Evolutionary conservation across 2,329 filamentous ascomycete species (phyloP).

Genomic region (Beauveria asiatica): DNA sequence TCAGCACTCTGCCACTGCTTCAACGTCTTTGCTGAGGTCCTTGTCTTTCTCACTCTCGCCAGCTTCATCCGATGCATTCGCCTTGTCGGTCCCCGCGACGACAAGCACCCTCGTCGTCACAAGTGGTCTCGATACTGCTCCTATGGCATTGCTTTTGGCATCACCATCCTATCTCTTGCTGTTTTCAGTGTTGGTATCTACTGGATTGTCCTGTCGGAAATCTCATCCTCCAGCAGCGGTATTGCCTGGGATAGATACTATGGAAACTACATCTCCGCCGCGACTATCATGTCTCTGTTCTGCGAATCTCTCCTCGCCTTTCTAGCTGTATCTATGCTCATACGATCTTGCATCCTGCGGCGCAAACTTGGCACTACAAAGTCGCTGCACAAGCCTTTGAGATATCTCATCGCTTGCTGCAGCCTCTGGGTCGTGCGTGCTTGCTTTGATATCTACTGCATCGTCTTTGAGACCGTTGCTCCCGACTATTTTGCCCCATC

Average conservation of each 20-base stretch:
- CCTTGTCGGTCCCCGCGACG: neutral
- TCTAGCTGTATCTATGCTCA: neutral
- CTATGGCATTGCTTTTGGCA: neutral
- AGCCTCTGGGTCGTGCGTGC: conserved; percentile 20
- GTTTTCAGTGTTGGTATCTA: conserved; percentile 8
- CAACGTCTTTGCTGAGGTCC: conserved; percentile 4
- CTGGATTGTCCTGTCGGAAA: neutral
- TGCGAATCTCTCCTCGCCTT: neutral
- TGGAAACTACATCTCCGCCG: neutral
- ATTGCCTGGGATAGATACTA: neutral
- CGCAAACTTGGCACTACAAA: conserved; percentile 4
- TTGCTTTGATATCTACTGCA: conserved; percentile 17
- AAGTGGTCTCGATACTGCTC: conserved; percentile 1
- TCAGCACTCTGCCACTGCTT: neutral
- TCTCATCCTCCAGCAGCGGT: neutral
- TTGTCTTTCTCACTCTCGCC: conserved; percentile 12
- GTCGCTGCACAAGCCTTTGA: conserved; percentile 9
- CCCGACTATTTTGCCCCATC: neutral
- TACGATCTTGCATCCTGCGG: conserved; percentile 6
- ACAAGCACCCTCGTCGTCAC: neutral
- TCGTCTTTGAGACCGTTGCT: conserved; percentile 14
- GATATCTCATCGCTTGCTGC: conserved; percentile 17
- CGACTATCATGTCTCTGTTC: neutral
- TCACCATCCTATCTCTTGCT: conserved; percentile 6
- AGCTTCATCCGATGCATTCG: conserved; percentile 11